Conservation (phyloP, 1,284 basidiomycete species). For the Fomitiporia mediterranea region DNA sequence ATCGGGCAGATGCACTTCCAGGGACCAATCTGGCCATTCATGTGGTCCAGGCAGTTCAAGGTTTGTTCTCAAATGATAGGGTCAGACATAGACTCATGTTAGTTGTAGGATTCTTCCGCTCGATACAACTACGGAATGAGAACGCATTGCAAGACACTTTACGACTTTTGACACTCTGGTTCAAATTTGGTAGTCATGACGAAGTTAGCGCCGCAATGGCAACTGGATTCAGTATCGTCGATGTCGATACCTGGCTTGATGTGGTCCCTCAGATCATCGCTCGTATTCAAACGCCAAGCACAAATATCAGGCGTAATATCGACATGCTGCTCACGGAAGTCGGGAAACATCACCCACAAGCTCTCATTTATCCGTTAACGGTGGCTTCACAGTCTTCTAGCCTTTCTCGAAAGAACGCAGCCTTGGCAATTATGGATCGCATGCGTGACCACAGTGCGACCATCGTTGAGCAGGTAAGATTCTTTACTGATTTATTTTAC, state of each 20-base stretch:
- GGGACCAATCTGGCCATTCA: slow-evolving; percentile 75
- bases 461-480: slow-evolving; percentile 81
- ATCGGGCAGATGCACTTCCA: slow-evolving; percentile 60
- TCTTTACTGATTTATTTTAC: not conserved
- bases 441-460: slow-evolving; percentile 90
- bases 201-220: slow-evolving; percentile 91
- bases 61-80: slow-evolving; percentile 35
- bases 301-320: slow-evolving; percentile 86
- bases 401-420: slow-evolving; percentile 76
- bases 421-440: slow-evolving; percentile 85
- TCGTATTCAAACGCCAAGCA: slow-evolving; percentile 92
- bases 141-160: slow-evolving; percentile 96
- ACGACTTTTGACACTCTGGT: slow-evolving; percentile 94
- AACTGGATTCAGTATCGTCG: slow-evolving; percentile 85
- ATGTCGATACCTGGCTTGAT: slow-evolving; percentile 98
- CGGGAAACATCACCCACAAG: slow-evolving; percentile 96
- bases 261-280: slow-evolving; percentile 99
- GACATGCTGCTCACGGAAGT: slow-evolving; percentile 89
- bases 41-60: slow-evolving; percentile 93
- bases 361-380: slow-evolving; percentile 95
- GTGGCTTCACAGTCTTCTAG: slow-evolving; percentile 98
- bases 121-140: slow-evolving; percentile 86
- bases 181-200: slow-evolving; percentile 92
- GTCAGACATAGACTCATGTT: not conserved
- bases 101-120: slow-evolving; percentile 84